Evolutionary conservation across 148 eudicot genomes (phyloP).

Genomic region (Beta vulgaris): DNA sequence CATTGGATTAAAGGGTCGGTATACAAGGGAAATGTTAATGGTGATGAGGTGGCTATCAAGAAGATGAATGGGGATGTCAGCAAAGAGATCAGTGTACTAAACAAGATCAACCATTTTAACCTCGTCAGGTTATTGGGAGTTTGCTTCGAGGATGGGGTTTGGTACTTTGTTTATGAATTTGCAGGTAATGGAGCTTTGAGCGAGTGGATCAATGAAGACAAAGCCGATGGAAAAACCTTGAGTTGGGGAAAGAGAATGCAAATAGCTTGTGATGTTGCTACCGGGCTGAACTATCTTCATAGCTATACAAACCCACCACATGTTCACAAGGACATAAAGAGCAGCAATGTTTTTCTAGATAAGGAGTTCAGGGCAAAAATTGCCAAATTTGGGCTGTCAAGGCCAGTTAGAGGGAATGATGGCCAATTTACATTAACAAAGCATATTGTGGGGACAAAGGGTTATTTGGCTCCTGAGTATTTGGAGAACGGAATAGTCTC

Average conservation of each 20-base stretch:
- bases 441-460: slow-evolving; percentile 46
- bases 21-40: slow-evolving; percentile 52
- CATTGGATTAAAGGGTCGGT: slow-evolving; percentile 50
- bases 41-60: slow-evolving; percentile 53
- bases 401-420: slow-evolving; percentile 37
- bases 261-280: slow-evolving; percentile 65
- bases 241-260: slow-evolving; percentile 57
- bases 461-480: slow-evolving; percentile 78
- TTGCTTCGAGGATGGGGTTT: slow-evolving; percentile 41
- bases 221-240: slow-evolving; percentile 21
- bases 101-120: slow-evolving; percentile 65
- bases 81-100: slow-evolving; percentile 54
- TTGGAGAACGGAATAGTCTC: slow-evolving; percentile 51
- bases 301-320: slow-evolving; percentile 60
- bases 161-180: slow-evolving; percentile 66
- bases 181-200: slow-evolving; percentile 63
- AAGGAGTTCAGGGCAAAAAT: slow-evolving; percentile 60
- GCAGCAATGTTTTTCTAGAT: slow-evolving; percentile 52
- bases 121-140: slow-evolving; percentile 57
- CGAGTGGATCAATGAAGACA: slow-evolving; percentile 45
- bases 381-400: slow-evolving; percentile 56
- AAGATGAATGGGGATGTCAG: slow-evolving; percentile 45
- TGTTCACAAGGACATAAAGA: slow-evolving; percentile 66
- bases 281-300: slow-evolving; percentile 71
- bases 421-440: slow-evolving; percentile 38